Percentiles rank a stretch among this genome's conserved stretches.
Evolutionary conservation across 2,329 filamentous ascomycete genomes (phyloP).

Genomic region (Graphilbum sp.): DNA sequence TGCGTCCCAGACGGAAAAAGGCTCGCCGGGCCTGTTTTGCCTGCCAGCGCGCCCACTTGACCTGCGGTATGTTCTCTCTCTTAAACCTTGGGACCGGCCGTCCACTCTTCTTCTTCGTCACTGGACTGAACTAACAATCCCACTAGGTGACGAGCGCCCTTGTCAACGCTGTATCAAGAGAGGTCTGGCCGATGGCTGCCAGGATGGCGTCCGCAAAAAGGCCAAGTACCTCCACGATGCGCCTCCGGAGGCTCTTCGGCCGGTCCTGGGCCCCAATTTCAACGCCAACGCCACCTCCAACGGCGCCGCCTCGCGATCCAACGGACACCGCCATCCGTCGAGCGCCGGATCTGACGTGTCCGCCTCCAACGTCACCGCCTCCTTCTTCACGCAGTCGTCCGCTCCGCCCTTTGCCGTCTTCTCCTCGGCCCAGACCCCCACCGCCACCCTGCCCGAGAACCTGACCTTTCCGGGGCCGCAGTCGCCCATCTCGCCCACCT

Average conservation of each 20-base stretch:
- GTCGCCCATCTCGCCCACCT: slow-evolving; percentile 60
- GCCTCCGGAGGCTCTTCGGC: slow-evolving; percentile 71
- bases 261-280: slow-evolving; percentile 60
- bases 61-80: slow-evolving; percentile 63
- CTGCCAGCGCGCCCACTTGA: slow-evolving; percentile 92
- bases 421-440: slow-evolving; percentile 27
- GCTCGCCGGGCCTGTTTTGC: slow-evolving; percentile 89
- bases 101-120: neutral
- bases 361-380: slow-evolving; percentile 22
- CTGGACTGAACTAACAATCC: no score
- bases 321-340: slow-evolving; percentile 30
- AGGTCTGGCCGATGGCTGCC: slow-evolving; percentile 76
- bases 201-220: slow-evolving; percentile 95
- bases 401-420: slow-evolving; percentile 34
- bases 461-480: slow-evolving; percentile 47
- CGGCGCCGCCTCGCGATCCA: slow-evolving; percentile 25
- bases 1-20: slow-evolving; percentile 85
- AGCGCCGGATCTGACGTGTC: slow-evolving; percentile 27
- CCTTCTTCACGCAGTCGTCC: slow-evolving; percentile 28
- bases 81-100: neutral
- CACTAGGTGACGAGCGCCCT: slow-evolving; percentile 77
- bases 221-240: slow-evolving; percentile 98
- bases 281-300: slow-evolving; percentile 31
- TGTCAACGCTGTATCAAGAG: slow-evolving; percentile 91
- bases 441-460: slow-evolving; percentile 28